Conservation (phyloP, 2,329 filamentous ascomycete genomes). For the Verticillium albo-atrum region DNA sequence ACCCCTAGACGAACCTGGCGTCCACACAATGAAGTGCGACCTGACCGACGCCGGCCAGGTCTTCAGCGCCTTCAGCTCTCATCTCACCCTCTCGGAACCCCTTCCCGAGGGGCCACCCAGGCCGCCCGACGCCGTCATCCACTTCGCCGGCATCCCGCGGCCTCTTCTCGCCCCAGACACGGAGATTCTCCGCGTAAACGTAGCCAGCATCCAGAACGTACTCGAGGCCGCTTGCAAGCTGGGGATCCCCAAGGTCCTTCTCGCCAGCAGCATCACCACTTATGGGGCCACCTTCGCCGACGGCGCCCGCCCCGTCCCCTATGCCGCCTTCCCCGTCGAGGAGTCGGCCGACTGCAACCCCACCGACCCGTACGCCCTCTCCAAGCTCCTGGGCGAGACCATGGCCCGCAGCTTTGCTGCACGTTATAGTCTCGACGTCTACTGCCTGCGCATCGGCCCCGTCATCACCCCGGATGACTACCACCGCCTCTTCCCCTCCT, state of each 20-base stretch:
- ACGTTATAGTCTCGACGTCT: constrained; percentile 53
- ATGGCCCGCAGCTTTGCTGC: constrained; percentile 52
- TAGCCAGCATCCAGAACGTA: constrained; percentile 54
- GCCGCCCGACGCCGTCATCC: constrained; percentile 56
- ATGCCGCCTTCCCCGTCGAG: constrained; percentile 52
- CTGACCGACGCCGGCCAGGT: constrained; percentile 30
- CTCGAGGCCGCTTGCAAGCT: constrained; percentile 60
- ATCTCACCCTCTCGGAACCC: constrained; percentile 39
- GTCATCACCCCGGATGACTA: constrained; percentile 61
- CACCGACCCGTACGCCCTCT: constrained; percentile 58
- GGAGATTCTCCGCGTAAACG: constrained; percentile 53
- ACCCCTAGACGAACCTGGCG: constrained; percentile 18
- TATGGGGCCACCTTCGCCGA: constrained; percentile 61
- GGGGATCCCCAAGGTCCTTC: constrained; percentile 57
- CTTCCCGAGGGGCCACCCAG: constrained; percentile 23
- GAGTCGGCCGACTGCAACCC: constrained; percentile 56
- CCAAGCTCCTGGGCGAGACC: constrained; percentile 55
- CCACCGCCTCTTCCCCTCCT: constrained; percentile 43
- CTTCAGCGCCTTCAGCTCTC: constrained; percentile 33
- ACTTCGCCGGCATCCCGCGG: constrained; percentile 55
- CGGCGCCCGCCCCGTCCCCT: constrained; percentile 43
- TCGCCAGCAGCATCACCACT: constrained; percentile 54
- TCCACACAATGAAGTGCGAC: constrained; percentile 28
- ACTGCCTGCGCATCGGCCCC: constrained; percentile 56
- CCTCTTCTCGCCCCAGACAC: constrained; percentile 59